Conservation (phyloP, 495 filamentous ascomycete genomes). For the Lophiotrema nucula region DNA sequence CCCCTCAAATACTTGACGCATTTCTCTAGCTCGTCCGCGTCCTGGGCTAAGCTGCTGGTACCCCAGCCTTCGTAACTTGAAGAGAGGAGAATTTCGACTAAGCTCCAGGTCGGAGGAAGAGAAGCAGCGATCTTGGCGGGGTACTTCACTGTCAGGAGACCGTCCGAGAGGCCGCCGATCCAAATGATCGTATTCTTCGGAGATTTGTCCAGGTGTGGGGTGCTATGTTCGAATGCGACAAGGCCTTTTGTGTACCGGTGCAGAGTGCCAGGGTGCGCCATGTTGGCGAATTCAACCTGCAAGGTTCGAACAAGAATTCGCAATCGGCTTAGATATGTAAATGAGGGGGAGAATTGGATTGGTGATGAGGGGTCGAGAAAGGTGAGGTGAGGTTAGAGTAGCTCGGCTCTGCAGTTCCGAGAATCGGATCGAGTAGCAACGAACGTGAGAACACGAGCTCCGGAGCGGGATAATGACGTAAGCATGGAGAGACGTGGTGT, state of each 20-base stretch:
- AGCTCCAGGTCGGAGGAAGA: slow-evolving; percentile 61
- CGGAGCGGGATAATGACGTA: too few relatives aligned
- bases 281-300: too few relatives aligned
- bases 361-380: too few relatives aligned
- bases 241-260: slow-evolving; percentile 60
- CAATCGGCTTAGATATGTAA: too few relatives aligned
- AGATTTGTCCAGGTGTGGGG: slow-evolving; percentile 36
- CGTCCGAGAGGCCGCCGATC: slow-evolving; percentile 81
- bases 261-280: slow-evolving; percentile 51
- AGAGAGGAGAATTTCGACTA: slow-evolving; percentile 62
- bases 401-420: too few relatives aligned
- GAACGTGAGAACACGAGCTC: too few relatives aligned
- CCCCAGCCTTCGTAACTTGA: slow-evolving; percentile 75
- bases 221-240: slow-evolving; percentile 58
- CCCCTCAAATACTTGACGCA: slow-evolving; percentile 68
- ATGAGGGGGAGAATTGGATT: too few relatives aligned
- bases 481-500: too few relatives aligned
- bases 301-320: too few relatives aligned
- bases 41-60: slow-evolving; percentile 61
- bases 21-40: slow-evolving; percentile 69
- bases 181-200: slow-evolving; percentile 71
- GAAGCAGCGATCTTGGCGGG: slow-evolving; percentile 51
- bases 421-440: too few relatives aligned
- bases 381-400: too few relatives aligned
- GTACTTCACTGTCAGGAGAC: slow-evolving; percentile 67